Base-by-base conservation (phyloP, 140 eudicot genomes). In the Bidens hawaiensis region DNA sequence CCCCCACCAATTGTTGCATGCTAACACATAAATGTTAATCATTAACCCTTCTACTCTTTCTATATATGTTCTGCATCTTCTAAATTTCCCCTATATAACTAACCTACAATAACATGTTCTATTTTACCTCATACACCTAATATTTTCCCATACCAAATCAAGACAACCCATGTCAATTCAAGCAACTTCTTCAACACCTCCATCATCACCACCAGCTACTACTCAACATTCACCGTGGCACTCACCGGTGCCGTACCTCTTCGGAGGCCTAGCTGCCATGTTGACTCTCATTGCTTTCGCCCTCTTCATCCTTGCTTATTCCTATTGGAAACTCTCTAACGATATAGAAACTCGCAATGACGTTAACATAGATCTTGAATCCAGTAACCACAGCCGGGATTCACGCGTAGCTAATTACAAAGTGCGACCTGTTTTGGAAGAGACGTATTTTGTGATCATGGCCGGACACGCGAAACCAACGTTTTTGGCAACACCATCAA, bases 221-320 rank as follows among this genome's bases (percentile, higher is more conserved):
- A 26, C 30, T 23, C 78, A 68, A n/a, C 74, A 25, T 14, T 83
- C 95, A 3, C 84, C 84, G 2, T 87, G 88, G 95, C 78, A 78
- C 78, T 80, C 95, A 10, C 95, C 95, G 42, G 86, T 81, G 36
- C 95, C 93, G 1, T 87, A 87, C 65, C 80, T 87, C 23, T 83
- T 81, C 69, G 93, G 84, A 4, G 89, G 93, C 7, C 75, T 87
- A 2, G 93, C 93, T 8, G 83, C 89, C 42, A 76, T 83, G 88
- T 69, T 87, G 27, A 88, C 75, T 5, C 67, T 87, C 6, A 74
- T 87, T 17, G 84, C 85, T 15, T 87, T 83, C 49, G 88, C 95
- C 22, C 86, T 87, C 41, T 19, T 81, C 23, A 73, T 87, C 59
- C 79, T 87, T 18, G 82, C 88, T 14, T 83, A 78, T 61, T 87